phyloP scores from a whole-genome alignment of 1,139 yeast genomes.

The Suhomyces anneliseae region DNA sequence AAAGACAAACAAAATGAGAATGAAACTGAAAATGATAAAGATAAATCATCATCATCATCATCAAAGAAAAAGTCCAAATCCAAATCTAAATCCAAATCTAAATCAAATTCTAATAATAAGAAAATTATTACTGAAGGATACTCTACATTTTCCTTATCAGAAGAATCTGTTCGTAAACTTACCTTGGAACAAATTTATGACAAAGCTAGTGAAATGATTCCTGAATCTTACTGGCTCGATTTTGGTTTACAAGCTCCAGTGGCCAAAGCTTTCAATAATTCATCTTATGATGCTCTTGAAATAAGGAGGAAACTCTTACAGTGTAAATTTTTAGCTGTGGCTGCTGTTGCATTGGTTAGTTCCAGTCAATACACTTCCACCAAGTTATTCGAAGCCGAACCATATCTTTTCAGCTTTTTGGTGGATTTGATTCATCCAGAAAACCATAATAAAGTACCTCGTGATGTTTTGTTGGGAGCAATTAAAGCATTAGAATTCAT shows the following conservation, averaged over 20 bases:
- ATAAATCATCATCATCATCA: constrained; percentile 1
- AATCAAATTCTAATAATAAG: constrained; percentile 3
- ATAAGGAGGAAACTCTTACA: constrained; percentile 61
- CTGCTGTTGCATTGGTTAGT: constrained; percentile 52
- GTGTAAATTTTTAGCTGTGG: constrained; percentile 67
- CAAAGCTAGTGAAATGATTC: constrained; percentile 57
- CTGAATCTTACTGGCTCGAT: constrained; percentile 62
- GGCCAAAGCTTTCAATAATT: constrained; percentile 71
- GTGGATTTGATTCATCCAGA: constrained; percentile 65
- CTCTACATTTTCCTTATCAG: constrained; percentile 44
- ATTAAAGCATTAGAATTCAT: constrained; percentile 70
- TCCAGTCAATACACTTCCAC: constrained; percentile 57
- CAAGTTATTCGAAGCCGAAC: constrained; percentile 70
- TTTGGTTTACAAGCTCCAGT: constrained; percentile 62
- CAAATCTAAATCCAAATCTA: background rate
- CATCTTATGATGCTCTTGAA: constrained; percentile 52
- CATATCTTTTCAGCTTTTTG: constrained; percentile 68
- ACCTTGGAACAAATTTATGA: constrained; percentile 65
- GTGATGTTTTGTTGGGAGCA: constrained; percentile 57
- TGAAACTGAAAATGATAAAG: constrained; percentile 1
- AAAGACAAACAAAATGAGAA: constrained; percentile 6
- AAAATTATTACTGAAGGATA: constrained; percentile 38
- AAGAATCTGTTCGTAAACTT: constrained; percentile 50
- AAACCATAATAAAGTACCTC: constrained; percentile 52
- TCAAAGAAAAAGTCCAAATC: constrained; percentile 1